Evolutionary conservation across 495 filamentous ascomycete species (phyloP), one percentile per base, ranked within the genome.

Genomic region (Tuber indicum): DNA sequence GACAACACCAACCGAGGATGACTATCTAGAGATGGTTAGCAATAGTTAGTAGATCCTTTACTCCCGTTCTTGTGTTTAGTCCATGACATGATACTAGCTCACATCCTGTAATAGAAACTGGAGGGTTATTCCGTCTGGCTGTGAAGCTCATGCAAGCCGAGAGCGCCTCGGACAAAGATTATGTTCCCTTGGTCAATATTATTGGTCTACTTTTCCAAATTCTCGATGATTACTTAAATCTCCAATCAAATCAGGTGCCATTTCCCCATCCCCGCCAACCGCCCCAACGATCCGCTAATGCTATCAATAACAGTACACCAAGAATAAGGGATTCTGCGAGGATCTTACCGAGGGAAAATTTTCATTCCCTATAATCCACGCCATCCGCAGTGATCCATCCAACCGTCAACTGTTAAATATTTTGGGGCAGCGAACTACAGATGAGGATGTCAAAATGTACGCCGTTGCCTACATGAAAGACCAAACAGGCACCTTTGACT

Each of bases 261-360:
- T 45, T 32, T n/a, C 21, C 41, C 49, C 26, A 9, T 32, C 14
- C 4, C 16, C 58, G 16, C 49, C 10, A 17, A 36, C 39, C 9
- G 8, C 49, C 42, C 86, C 49, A 85, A 81, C 75, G 4, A 66
- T 66, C 32, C 16, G 85, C 86, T 23, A 76, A 80, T 43, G 49
- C 42, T 10, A 41, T 1, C 52, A 19, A 26, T 43, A 43, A 58
- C 87, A 90, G 77, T 98, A 98, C 86, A 90, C 92, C 71, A 86
- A 90, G 71, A 95, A 96, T 81, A 99, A 98, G 87, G 96, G 96
- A 75, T 90, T 97, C 78, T 97, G 93, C 84, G 96, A 99, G 86
- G 96, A 99, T 84, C 85, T 99, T 78, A 98, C 95, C 0, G 96
- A 99, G 86, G 96, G 96, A 66, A 99, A 99, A 88, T 99, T 98